phyloP scores from a whole-genome alignment of 345 rosid genomes.

The Passiflora organensis region DNA sequence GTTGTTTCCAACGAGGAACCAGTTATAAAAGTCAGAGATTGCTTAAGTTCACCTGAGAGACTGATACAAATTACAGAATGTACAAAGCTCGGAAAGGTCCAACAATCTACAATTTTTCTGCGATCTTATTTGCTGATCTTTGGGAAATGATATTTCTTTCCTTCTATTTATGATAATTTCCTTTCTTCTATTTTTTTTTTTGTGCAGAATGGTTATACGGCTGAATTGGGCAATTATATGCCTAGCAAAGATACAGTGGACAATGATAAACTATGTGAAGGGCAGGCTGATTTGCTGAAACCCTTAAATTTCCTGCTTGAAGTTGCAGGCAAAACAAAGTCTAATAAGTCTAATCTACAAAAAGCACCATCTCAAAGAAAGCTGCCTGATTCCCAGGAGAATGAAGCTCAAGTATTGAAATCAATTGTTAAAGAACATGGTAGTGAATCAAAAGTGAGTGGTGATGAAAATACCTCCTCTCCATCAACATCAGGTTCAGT shows the following conservation, averaged over 20 bases:
- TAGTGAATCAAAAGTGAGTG: constrained; percentile 11
- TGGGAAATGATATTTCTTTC: neutral
- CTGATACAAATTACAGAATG: constrained; percentile 15
- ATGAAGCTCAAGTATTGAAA: constrained; percentile 14
- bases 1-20: constrained; percentile 1
- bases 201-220: constrained; percentile 18
- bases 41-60: constrained; percentile 17
- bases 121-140: neutral
- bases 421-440: constrained; percentile 15
- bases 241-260: constrained; percentile 9
- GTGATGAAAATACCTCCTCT: constrained; percentile 17
- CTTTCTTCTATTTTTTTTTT: neutral
- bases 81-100: constrained; percentile 29
- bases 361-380: constrained; percentile 6
- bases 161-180: neutral
- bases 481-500: constrained; percentile 19
- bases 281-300: constrained; percentile 26
- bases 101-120: constrained; percentile 1
- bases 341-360: constrained; percentile 17
- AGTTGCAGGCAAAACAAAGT: constrained; percentile 21
- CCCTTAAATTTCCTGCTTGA: constrained; percentile 26
- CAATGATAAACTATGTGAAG: constrained; percentile 11
- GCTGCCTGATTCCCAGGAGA: constrained; percentile 9
- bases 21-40: constrained; percentile 14
- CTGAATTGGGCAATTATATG: constrained; percentile 20